Percentiles rank a stretch among this genome's conserved stretches.
These are phyloP conservation scores for Gnaphalium uliginosum DNA, from an alignment of 129 eudicot species.

Conservation along the genomic window DNA sequence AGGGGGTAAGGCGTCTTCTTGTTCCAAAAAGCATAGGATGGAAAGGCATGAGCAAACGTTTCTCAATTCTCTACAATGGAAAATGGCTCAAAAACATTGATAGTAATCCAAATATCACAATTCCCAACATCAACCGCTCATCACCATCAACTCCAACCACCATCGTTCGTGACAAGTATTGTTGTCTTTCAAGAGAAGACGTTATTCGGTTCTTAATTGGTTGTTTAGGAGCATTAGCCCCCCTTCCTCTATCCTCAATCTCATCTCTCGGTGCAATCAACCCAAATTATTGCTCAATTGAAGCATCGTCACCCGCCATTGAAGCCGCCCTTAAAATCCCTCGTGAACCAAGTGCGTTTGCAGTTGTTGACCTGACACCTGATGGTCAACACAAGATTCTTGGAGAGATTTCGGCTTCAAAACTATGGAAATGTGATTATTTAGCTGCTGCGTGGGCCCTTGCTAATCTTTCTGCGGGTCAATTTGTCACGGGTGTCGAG, in stretches of 20 bases:
- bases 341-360: constrained; percentile 80
- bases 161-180: constrained; percentile 57
- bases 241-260: constrained; percentile 85
- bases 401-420: constrained; percentile 88
- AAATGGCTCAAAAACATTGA: constrained; percentile 84
- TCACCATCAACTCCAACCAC: constrained; percentile 51
- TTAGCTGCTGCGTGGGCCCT: constrained; percentile 94
- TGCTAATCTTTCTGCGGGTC: constrained; percentile 82
- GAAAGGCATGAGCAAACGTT: constrained; percentile 93
- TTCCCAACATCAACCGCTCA: constrained; percentile 43
- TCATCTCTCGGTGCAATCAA: constrained; percentile 72
- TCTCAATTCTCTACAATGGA: constrained; percentile 78
- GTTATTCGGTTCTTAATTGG: constrained; percentile 82
- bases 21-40: constrained; percentile 82
- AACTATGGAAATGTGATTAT: constrained; percentile 91
- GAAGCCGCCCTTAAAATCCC: constrained; percentile 59
- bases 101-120: constrained; percentile 30
- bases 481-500: constrained; percentile 92
- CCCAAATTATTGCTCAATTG: constrained; percentile 60
- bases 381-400: constrained; percentile 71
- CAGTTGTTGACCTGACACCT: constrained; percentile 71
- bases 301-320: constrained; percentile 68
- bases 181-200: constrained; percentile 93
- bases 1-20: constrained; percentile 84
- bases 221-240: constrained; percentile 95